phyloP scores from a whole-genome alignment of 306 rosid species.

The Hippophae tibetana region DNA sequence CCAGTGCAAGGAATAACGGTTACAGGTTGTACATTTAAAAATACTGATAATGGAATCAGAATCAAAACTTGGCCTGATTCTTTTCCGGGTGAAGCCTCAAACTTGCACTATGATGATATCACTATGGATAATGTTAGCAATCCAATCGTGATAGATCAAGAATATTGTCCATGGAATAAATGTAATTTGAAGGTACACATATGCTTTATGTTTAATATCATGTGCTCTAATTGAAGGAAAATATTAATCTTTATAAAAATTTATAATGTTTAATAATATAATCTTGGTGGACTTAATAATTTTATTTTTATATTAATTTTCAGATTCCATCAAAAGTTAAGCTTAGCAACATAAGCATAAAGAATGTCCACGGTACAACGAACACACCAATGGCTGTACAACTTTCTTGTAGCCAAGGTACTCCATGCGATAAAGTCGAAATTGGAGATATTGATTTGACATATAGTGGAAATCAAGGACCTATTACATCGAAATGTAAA shows the following conservation, averaged over 20 bases:
- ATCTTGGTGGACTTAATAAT: no score
- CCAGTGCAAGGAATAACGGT: slow-evolving; percentile 10
- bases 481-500: slow-evolving; percentile 14
- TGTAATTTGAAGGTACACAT: slow-evolving; percentile 22
- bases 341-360: no score
- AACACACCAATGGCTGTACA: no score
- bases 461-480: slow-evolving; percentile 13
- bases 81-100: no score
- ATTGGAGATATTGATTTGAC: slow-evolving; percentile 19
- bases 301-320: no score
- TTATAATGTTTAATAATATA: not conserved
- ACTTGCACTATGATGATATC: no score
- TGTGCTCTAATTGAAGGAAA: no score
- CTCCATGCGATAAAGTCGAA: not conserved
- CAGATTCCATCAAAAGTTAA: no score
- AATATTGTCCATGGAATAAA: slow-evolving; percentile 26
- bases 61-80: no score
- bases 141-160: slow-evolving; percentile 18
- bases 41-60: not conserved
- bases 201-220: not conserved
- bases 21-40: slow-evolving; percentile 6
- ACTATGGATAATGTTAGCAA: slow-evolving; percentile 1
- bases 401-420: no score
- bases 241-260: no score
- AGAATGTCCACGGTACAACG: no score